Evolutionary conservation across 139 green algal genomes (phyloP).

Genomic region (Diplosphaera chodatii): DNA sequence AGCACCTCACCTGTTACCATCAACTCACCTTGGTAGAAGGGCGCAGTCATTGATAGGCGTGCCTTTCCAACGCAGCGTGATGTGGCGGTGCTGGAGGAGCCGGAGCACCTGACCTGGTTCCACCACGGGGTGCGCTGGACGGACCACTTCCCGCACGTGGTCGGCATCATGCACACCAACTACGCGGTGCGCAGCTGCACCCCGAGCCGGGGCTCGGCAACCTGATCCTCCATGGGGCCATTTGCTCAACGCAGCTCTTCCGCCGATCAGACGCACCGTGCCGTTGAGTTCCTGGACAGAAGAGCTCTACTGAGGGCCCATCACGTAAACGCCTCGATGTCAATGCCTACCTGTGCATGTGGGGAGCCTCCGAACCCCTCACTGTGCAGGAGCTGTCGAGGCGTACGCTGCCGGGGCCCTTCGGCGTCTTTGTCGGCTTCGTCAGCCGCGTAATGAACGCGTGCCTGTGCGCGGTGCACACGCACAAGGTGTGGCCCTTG

Average conservation of each 20-base stretch:
- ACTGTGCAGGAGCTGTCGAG: conserved; percentile 8
- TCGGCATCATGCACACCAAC: conserved; percentile 96
- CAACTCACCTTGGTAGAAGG: too few species aligned
- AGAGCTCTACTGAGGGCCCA: too few species aligned
- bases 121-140: conserved; percentile 94
- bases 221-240: too few species aligned
- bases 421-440: conserved; percentile 2
- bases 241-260: too few species aligned
- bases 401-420: conserved; percentile 10
- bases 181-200: conserved; percentile 99
- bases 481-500: conserved; percentile 71
- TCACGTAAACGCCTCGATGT: too few species aligned
- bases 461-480: conserved; percentile 74
- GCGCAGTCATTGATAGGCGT: too few species aligned
- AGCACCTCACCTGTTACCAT: conserved; percentile 99
- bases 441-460: conserved; percentile 66
- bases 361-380: too few species aligned
- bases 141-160: conserved; percentile 95
- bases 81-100: conserved; percentile 96
- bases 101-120: conserved; percentile 99
- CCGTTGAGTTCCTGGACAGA: too few species aligned
- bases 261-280: too few species aligned
- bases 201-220: too few species aligned
- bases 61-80: conserved; percentile 55
- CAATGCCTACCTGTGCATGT: too few species aligned